These are phyloP conservation scores for Perilla frutescens DNA, from an alignment of 257 asterid genomes.

Conservation along the genomic window DNA sequence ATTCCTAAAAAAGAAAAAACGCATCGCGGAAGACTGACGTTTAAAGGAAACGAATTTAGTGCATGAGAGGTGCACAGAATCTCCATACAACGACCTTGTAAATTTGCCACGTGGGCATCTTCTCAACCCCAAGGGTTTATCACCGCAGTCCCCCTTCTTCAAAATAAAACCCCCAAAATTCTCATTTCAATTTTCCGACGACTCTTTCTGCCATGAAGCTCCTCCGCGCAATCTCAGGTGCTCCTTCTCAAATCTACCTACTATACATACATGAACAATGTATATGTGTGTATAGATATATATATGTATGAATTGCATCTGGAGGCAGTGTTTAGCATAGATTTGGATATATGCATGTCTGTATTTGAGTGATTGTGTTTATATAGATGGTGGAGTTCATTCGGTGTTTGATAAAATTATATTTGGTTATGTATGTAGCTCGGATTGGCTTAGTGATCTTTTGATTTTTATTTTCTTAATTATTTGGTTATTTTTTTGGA, in stretches of 20 bases:
- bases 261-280: not conserved
- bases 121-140: conserved; percentile 47
- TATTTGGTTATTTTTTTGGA: not conserved
- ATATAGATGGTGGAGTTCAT: not conserved
- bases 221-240: conserved; percentile 64
- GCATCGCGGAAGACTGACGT: not conserved
- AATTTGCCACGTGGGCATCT: conserved; percentile 33
- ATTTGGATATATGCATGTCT: not conserved
- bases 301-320: not conserved
- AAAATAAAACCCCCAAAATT: conserved; percentile 27
- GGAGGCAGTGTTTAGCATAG: not conserved
- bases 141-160: conserved; percentile 26
- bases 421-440: not conserved
- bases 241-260: not conserved
- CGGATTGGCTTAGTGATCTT: not conserved
- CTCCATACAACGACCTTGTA: conserved; percentile 14
- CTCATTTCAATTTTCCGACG: conserved; percentile 17
- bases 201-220: conserved; percentile 52
- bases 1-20: not conserved
- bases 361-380: not conserved
- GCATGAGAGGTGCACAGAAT: conserved; percentile 16
- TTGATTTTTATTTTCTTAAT: not conserved
- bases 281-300: not conserved
- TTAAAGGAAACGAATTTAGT: not conserved
- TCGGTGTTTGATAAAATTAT: not conserved